Evolutionary conservation across 768 basidiomycete genomes (phyloP).

Genomic region (Mycena rosella): DNA sequence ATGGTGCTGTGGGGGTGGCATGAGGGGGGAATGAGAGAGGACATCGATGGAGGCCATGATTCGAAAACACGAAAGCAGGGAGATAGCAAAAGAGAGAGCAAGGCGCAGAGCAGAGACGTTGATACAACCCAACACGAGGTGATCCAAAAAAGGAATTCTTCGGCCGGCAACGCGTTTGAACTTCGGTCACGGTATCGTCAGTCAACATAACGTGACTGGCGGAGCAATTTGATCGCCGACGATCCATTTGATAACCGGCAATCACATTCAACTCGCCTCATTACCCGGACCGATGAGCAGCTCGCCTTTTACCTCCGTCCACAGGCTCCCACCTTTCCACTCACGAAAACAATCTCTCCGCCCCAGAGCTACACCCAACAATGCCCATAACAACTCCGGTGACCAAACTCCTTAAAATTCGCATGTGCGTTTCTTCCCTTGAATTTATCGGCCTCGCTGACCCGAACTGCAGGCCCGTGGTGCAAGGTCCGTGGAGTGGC

Average conservation of each 20-base stretch:
- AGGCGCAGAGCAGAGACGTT: slow-evolving; percentile 1
- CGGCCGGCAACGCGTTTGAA: too few relatives aligned
- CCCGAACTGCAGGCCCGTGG: slow-evolving; percentile 68
- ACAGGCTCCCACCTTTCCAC: not conserved
- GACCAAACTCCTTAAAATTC: slow-evolving; percentile 75
- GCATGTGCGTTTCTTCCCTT: slow-evolving; percentile 61
- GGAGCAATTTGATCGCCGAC: too few relatives aligned
- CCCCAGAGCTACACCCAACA: slow-evolving; percentile 6
- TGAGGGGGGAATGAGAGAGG: slow-evolving; percentile 6
- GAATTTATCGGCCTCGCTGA: slow-evolving; percentile 7
- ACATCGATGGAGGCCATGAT: slow-evolving; percentile 16
- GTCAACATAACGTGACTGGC: too few relatives aligned
- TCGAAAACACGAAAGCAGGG: slow-evolving; percentile 11
- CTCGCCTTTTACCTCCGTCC: not conserved
- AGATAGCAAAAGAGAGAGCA: slow-evolving; percentile 26
- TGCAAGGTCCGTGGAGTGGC: slow-evolving; percentile 58
- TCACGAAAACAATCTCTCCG: too few relatives aligned
- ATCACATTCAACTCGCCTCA: not conserved
- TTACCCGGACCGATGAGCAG: too few relatives aligned
- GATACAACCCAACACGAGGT: slow-evolving; percentile 10
- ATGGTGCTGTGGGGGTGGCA: slow-evolving; percentile 39
- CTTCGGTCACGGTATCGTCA: not conserved
- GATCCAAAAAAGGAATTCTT: not conserved
- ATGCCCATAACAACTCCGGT: slow-evolving; percentile 66
- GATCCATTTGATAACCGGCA: not conserved